Evolutionary conservation across 129 eudicot genomes (phyloP).

Genomic region (Oenanthe sinensis): DNA sequence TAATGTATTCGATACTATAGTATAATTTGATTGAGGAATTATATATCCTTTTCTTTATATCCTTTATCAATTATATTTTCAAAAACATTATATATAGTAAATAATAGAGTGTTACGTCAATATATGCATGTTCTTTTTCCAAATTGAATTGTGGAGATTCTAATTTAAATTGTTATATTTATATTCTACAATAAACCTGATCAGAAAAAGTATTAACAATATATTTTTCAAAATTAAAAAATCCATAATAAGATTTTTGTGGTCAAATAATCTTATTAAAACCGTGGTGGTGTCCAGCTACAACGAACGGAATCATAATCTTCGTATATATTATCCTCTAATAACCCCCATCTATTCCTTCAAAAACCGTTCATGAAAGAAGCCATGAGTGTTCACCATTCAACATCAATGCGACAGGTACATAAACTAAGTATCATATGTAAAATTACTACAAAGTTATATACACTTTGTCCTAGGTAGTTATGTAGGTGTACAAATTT

Average conservation of each 20-base stretch:
- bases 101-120: background rate
- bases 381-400: background rate
- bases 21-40: background rate
- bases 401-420: background rate
- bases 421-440: too few species aligned
- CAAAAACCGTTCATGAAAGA: background rate
- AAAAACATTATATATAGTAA: too few species aligned
- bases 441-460: too few species aligned
- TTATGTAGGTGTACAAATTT: too few species aligned
- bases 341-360: background rate
- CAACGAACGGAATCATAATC: background rate
- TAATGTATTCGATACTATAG: background rate
- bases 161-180: too few species aligned
- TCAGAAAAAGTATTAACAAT: too few species aligned
- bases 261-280: too few species aligned
- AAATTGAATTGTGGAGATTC: background rate
- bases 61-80: background rate
- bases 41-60: background rate
- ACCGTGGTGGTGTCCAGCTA: background rate
- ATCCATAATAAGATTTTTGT: background rate
- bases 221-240: background rate
- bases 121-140: background rate
- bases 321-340: too few species aligned
- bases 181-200: background rate
- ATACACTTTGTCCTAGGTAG: background rate